Conservation (phyloP, 441 rosid genomes). For the Rhodomyrtus psidioides region DNA sequence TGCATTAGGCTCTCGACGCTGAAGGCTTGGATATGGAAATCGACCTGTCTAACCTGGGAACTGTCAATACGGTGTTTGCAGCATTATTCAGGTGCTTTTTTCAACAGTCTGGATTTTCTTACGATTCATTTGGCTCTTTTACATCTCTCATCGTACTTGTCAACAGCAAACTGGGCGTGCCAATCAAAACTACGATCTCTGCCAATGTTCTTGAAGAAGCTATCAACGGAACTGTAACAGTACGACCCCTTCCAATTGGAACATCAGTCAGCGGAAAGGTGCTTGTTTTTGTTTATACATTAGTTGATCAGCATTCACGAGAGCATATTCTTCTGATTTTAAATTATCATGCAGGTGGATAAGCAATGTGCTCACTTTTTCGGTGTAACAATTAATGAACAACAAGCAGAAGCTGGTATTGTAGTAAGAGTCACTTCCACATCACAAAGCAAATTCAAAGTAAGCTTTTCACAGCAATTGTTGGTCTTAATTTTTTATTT, state of each 20-base stretch:
- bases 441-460: slow-evolving; percentile 96
- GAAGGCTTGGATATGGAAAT: slow-evolving; percentile 96
- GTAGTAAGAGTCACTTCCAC: slow-evolving; percentile 90
- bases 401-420: slow-evolving; percentile 88
- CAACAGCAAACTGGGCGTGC: slow-evolving; percentile 95
- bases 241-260: slow-evolving; percentile 97
- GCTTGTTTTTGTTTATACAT: background rate
- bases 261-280: slow-evolving; percentile 98
- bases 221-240: slow-evolving; percentile 85
- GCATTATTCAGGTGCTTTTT: slow-evolving; percentile 78
- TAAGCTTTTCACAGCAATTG: slow-evolving; percentile 2
- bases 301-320: background rate
- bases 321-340: background rate
- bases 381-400: slow-evolving; percentile 85
- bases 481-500: background rate
- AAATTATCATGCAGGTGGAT: slow-evolving; percentile 56
- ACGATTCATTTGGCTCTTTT: background rate
- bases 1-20: slow-evolving; percentile 68
- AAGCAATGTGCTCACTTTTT: slow-evolving; percentile 96
- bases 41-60: slow-evolving; percentile 93
- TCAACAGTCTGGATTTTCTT: background rate
- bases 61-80: slow-evolving; percentile 98
- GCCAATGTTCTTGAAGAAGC: slow-evolving; percentile 98
- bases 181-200: slow-evolving; percentile 92
- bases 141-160: slow-evolving; percentile 4